Evolutionary conservation across 1,139 yeast genomes (phyloP).

Genomic region (Geotrichum australiense): DNA sequence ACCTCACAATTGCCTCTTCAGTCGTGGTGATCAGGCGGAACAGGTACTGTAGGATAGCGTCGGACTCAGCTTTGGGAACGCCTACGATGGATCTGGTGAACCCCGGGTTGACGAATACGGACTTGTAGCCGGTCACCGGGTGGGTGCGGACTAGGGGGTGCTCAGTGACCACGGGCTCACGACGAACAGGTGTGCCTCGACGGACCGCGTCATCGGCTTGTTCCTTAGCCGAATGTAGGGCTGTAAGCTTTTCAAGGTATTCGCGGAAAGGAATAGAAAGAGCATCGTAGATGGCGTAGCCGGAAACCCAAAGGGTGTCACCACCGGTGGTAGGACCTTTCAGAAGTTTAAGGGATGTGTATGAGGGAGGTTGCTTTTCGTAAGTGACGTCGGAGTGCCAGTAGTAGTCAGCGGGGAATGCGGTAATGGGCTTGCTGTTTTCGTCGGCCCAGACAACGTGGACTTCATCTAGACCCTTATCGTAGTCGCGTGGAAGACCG

Average conservation of each 20-base stretch:
- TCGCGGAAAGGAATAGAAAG: slow-evolving; percentile 55
- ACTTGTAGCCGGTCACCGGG: slow-evolving; percentile 60
- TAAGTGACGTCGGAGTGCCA: slow-evolving; percentile 72
- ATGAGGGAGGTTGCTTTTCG: slow-evolving; percentile 63
- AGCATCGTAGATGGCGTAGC: slow-evolving; percentile 61
- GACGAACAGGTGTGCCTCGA: slow-evolving; percentile 57
- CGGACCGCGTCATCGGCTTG: slow-evolving; percentile 53
- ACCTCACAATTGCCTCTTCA: slow-evolving; percentile 51
- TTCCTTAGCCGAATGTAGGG: slow-evolving; percentile 60
- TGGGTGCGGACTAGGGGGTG: slow-evolving; percentile 66
- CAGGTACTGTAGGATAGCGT: slow-evolving; percentile 47
- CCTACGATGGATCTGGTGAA: slow-evolving; percentile 60
- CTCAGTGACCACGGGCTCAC: slow-evolving; percentile 49
- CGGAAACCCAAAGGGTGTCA: slow-evolving; percentile 63
- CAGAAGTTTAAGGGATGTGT: slow-evolving; percentile 53
- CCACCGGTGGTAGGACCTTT: slow-evolving; percentile 67
- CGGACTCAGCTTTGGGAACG: slow-evolving; percentile 58
- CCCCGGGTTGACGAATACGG: slow-evolving; percentile 52
- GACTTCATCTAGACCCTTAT: neutral
- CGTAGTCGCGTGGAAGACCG: slow-evolving; percentile 49
- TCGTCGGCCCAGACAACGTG: slow-evolving; percentile 19
- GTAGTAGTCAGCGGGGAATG: slow-evolving; percentile 26
- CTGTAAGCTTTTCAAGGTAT: slow-evolving; percentile 51
- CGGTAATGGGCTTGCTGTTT: slow-evolving; percentile 26
- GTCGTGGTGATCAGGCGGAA: slow-evolving; percentile 46